Conservation (phyloP, 371 early-diverging fungal genomes). For the Lichtheimia hyalospora region DNA sequence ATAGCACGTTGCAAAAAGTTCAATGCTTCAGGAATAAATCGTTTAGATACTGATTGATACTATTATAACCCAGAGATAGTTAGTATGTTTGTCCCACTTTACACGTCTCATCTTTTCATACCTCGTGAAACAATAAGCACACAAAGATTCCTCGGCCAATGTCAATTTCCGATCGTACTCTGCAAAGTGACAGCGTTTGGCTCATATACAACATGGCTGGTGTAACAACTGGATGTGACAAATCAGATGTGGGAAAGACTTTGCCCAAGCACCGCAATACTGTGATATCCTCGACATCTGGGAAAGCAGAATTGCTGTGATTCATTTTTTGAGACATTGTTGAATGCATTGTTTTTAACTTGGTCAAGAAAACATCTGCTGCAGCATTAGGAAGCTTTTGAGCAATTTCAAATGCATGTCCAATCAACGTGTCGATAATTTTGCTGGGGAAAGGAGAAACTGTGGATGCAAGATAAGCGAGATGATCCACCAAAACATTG, state of each 20-base stretch:
- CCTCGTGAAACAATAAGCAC: conserved; percentile 69
- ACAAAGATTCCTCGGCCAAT: conserved; percentile 73
- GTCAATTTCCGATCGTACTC: conserved; percentile 61
- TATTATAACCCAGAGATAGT: conserved; percentile 17
- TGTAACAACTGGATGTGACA: conserved; percentile 83
- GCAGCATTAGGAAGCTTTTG: conserved; percentile 53
- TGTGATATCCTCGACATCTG: conserved; percentile 58
- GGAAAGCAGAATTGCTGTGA: conserved; percentile 39
- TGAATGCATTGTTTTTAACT: conserved; percentile 42
- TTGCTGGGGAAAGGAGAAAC: conserved; percentile 47
- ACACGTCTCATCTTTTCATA: conserved; percentile 23
- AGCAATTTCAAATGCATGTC: conserved; percentile 56
- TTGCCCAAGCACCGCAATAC: conserved; percentile 64
- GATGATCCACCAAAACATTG: conserved; percentile 66
- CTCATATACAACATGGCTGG: conserved; percentile 77
- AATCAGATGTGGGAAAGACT: conserved; percentile 88
- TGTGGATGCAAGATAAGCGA: conserved; percentile 57
- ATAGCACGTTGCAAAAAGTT: conserved; percentile 66
- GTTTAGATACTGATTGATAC: conserved; percentile 75
- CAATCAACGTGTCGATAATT: conserved; percentile 53
- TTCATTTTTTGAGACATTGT: conserved; percentile 41
- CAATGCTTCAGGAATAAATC: conserved; percentile 83
- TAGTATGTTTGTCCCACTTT: background rate
- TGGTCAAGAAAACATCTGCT: conserved; percentile 33
- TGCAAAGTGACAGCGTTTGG: conserved; percentile 71